Evolutionary conservation across 257 asterid species (phyloP).

Genomic region (Cinchona pubescens): DNA sequence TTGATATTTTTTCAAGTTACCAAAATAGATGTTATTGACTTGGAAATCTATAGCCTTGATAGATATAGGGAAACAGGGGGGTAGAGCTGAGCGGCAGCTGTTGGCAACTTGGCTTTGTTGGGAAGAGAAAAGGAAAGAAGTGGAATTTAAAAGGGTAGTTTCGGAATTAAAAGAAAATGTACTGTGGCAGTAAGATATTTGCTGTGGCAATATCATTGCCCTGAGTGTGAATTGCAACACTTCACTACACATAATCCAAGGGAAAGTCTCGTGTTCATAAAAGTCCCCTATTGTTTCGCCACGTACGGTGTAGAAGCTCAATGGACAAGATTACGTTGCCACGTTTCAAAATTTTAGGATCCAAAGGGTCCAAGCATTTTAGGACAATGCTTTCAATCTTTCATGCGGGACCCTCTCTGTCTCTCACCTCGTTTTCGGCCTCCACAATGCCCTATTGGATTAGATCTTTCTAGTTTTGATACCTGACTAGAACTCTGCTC

Average conservation of each 20-base stretch:
- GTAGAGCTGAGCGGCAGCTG: too few relatives aligned
- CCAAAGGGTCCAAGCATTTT: not conserved
- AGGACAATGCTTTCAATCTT: not conserved
- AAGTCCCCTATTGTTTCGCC: conserved; percentile 9
- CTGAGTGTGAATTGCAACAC: too few relatives aligned
- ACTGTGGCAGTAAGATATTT: too few relatives aligned
- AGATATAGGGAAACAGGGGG: too few relatives aligned
- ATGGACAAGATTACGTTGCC: not conserved
- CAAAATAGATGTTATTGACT: too few relatives aligned
- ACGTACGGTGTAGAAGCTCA: conserved; percentile 5
- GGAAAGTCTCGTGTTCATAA: not conserved
- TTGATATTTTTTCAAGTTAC: too few relatives aligned
- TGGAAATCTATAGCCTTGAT: too few relatives aligned
- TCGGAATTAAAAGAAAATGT: too few relatives aligned
- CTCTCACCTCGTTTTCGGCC: conserved; percentile 14
- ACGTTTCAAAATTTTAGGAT: not conserved
- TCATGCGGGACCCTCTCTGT: conserved; percentile 16
- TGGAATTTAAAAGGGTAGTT: too few relatives aligned
- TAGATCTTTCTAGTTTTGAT: conserved; percentile 16
- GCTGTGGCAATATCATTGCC: too few relatives aligned
- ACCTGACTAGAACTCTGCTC: not conserved
- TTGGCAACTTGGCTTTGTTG: too few relatives aligned
- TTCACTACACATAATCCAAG: not conserved
- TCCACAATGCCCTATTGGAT: conserved; percentile 18
- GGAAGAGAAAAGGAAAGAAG: too few relatives aligned